A percentile compares a stretch with the other conserved stretches of the same genome.
phyloP scores from a whole-genome alignment of 2,329 filamentous ascomycete genomes.

The Ploettnerulaceae sp. region DNA sequence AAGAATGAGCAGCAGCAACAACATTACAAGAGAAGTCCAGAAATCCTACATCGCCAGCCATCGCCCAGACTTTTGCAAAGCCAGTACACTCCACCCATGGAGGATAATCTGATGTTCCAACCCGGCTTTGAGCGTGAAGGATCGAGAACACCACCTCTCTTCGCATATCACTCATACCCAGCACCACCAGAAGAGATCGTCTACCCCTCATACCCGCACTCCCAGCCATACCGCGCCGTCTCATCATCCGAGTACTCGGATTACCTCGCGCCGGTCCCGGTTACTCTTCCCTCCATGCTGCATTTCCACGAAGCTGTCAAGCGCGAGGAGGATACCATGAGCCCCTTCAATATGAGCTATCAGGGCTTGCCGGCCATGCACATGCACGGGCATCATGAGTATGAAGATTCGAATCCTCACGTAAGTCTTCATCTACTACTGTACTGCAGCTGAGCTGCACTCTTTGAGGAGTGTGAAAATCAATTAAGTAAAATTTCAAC shows the following conservation, averaged over 20 bases:
- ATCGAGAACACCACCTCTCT: constrained; percentile 67
- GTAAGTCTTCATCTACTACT: constrained; percentile 54
- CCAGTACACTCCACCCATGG: constrained; percentile 59
- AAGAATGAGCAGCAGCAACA: constrained; percentile 29
- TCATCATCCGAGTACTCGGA: constrained; percentile 44
- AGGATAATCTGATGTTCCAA: constrained; percentile 64
- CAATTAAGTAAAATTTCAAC: too few relatives aligned
- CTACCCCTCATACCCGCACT: constrained; percentile 53
- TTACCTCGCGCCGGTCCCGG: constrained; percentile 52
- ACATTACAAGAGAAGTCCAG: constrained; percentile 29
- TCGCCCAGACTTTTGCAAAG: constrained; percentile 41
- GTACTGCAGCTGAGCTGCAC: neutral
- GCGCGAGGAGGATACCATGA: constrained; percentile 58
- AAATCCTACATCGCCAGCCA: constrained; percentile 37
- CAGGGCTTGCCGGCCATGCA: constrained; percentile 58
- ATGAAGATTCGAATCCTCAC: constrained; percentile 66
- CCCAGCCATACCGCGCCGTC: constrained; percentile 49
- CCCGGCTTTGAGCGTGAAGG: constrained; percentile 63
- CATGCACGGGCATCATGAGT: constrained; percentile 54
- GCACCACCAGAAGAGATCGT: constrained; percentile 60
- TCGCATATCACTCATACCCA: constrained; percentile 62
- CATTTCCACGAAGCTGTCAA: constrained; percentile 63
- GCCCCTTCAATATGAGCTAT: constrained; percentile 61
- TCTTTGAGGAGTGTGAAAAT: too few relatives aligned
- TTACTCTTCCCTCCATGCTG: constrained; percentile 60